Evolutionary conservation across 306 rosid species (phyloP), one percentile per base, ranked within the genome.

Genomic region (Trifolium subterraneum): DNA sequence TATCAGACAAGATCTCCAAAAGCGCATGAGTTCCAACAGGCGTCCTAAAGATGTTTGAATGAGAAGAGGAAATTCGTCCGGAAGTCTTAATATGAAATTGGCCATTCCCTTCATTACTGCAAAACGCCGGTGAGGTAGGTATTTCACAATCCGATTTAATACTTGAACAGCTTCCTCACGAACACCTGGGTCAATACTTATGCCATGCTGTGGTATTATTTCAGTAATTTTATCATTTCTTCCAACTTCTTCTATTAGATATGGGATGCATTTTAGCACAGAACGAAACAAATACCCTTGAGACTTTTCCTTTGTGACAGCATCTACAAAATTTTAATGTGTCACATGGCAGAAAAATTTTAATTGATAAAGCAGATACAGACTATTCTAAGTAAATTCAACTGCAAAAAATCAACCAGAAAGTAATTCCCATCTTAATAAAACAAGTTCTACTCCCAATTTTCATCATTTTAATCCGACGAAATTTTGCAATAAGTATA

Each of bases 81-180:
- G 99, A 78, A 95, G 99, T 77, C 87, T 84, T 64, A 92, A 78
- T 81, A 92, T 84, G 80, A 95, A 95, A 84, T 85, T 92, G 70
- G 99, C 90, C 99, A 95, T 95, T 76, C 99, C 99, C 78, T 85
- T 88, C 95, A 92, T 92, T 59, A 95, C 99, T 50, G 97, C 93
- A 89, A 92, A 95, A 69, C 99, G 98, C 45, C 98, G 97, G 75
- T 95, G 93, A 58, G 99, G 93, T 68, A 95, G 90, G 84, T 80
- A 86, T 75, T 89, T 92, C 54, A 95, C 98, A 79, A 95, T 90
- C 75, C 99, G 90, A 78, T 92, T 95, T 70, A 95, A 80, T 61
- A 95, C 99, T 84, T 86, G 99, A 52, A 86, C 99, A 69, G 99
- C 99, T 84, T 95, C 99, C 82, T 92, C 99, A 7, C 99, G 99